Base-by-base conservation (phyloP, 371 early-diverging fungal species). In the Blastocladiella emersonii region DNA sequence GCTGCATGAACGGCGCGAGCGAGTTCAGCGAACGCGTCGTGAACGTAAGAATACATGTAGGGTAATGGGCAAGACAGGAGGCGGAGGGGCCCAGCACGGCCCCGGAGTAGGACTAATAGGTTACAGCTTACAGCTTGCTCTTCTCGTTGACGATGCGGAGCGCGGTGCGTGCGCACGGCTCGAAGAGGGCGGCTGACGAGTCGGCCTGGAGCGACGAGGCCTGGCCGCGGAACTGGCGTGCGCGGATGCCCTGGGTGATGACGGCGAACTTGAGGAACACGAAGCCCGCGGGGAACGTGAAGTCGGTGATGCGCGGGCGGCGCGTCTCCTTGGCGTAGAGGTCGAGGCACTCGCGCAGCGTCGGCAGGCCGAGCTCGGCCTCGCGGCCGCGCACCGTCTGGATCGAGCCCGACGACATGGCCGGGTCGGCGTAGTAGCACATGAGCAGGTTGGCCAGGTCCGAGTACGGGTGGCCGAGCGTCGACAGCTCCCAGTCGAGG, bases 401-500 rank as follows among this genome's bases (percentile, higher is more conserved):
- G 66, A 68, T 21, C 66, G 57, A 57, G 64, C 64, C 2, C 39
- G 56, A 19, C 66, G 66, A 1, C 48, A 57, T 37, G 57, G 23
- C 66, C 68, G 65, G 45, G 57, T 41, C 23, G 65, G 66, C 23
- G 63, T 15, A 56, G 23, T 30, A 17, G 34, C 43, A 34, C 34
- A 30, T 37, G 27, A 93, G 71, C 61, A 93, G 68, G 67, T 92
- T 93, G 44, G 92, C 86, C 13, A 95, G 74, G 69, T 95, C 96
- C 21, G 92, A 83, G 44, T 87, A 78, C 36, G 96, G 96, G 70
- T 95, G 92, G 10, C 95, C 96, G 61, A 95, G 83, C 3, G 96
- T 93, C 43, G 90, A 88, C 23, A 95, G 72, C 69, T 95, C 96
- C 94, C 96, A 95, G 68, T 94, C 96, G 34, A 95, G 78, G n/a